Base-by-base conservation (phyloP, 2,329 filamentous ascomycete species). In the Tothia fuscella region DNA sequence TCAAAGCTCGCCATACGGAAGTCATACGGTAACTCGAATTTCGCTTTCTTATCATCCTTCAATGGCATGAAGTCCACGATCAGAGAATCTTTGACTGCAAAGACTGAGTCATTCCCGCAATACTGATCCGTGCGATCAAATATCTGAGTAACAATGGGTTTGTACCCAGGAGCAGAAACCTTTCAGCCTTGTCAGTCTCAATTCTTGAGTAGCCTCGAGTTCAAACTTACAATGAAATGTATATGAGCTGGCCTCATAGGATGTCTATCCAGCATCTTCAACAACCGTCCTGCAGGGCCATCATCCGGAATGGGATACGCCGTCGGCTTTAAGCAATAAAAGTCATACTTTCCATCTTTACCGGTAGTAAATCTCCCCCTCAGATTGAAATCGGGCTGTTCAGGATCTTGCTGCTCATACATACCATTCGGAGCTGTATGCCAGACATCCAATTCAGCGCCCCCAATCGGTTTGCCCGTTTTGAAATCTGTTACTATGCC, bases 391-490 rank as follows among this genome's bases (percentile, higher is more conserved):
- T 87, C 81, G 5, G 71, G 66, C 61, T 87, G 81, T 2, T 72
- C 61, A 0, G 71, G 64, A 49, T 87, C 82, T 59, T 87, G 82
- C 60, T 86, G 80, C 62, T 86, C 81, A 44, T 68, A 68, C 42
- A 65, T 46, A 10, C 72, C 72, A 53, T 89, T 88, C 24, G 83
- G 81, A 0, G 76, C 81, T 0, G 82, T 81, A 54, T 88, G 78
- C 83, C 84, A 91, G 40, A 88, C 71, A 53, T 89, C 83, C 26
- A 91, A 69, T 17, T 74, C 68, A 2, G 81, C 81, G 45, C 69
- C 68, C 14, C 71, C 66, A 33, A 89, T 66, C 0, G 80, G 79
- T 58, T 74, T 63, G 41, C 77, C 76, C 0, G 79, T 83, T 24
- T 53, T 57, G 38, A 72, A 74, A 55, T 74, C 66, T 19, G 71